phyloP scores from a whole-genome alignment of 192 early-diverging fungal species.

The Coemansia biformis region DNA sequence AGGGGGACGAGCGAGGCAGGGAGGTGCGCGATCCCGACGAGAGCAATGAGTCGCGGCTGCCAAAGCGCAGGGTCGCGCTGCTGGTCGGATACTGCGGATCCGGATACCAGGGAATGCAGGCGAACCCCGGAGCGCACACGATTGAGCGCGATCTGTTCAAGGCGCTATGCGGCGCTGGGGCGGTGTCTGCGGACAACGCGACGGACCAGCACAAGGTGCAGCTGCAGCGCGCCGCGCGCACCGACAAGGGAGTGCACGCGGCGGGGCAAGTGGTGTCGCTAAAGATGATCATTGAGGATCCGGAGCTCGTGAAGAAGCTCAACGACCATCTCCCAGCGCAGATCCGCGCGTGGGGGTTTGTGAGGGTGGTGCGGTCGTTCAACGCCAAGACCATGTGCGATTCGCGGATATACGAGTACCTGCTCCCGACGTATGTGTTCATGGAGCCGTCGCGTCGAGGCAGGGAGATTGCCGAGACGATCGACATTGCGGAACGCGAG shows the following conservation, averaged over 20 bases:
- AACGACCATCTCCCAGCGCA: constrained; percentile 81
- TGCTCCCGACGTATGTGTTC: constrained; percentile 89
- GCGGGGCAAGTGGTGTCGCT: constrained; percentile 90
- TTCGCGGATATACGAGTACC: constrained; percentile 93
- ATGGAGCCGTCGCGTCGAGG: constrained; percentile 35
- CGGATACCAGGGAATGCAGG: constrained; percentile 95
- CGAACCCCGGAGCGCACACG: constrained; percentile 73
- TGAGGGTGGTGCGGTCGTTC: constrained; percentile 68
- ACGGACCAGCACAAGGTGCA: constrained; percentile 74
- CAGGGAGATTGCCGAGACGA: constrained; percentile 38
- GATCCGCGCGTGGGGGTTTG: constrained; percentile 83
- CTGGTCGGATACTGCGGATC: constrained; percentile 92
- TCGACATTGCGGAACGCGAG: constrained; percentile 22
- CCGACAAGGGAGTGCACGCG: constrained; percentile 98
- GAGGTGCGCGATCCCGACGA: constrained; percentile 7
- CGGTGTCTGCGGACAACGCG: constrained; percentile 82
- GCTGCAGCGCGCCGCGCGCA: constrained; percentile 87
- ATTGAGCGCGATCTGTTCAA: constrained; percentile 91
- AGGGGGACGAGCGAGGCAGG: neutral
- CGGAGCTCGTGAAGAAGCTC: constrained; percentile 68
- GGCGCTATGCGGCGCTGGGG: constrained; percentile 73
- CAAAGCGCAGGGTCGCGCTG: constrained; percentile 86
- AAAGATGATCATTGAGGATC: constrained; percentile 80
- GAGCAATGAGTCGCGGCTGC: constrained; percentile 44
- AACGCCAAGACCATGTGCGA: constrained; percentile 90